Evolutionary conservation across 176 grass and related monocot genomes (phyloP), one percentile per base, ranked within the genome.

Genomic region (Cymbopogon citratus): DNA sequence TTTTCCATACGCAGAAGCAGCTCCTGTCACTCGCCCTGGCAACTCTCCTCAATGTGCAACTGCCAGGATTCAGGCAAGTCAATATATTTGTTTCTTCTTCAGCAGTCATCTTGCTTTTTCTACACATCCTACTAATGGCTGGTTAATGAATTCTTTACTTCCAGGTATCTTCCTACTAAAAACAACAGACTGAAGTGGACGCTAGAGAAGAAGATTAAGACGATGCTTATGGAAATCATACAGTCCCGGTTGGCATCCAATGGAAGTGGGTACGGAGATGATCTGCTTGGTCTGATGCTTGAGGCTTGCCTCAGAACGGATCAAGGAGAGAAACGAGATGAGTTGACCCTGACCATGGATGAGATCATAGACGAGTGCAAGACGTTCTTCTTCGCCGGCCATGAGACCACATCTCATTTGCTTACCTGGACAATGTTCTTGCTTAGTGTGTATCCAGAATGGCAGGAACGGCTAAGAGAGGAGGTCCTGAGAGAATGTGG

Each of bases 351-450:
- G 66, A 56, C 33, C 6, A 74, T 85, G 81, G 80, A 92, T 35
- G 91, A 87, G 56, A 92, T 92, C 25, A 79, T 89, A 75, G 80
- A 89, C 13, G 91, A 92, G 66, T 90, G 91, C 84, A 92, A 92
- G 84, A 87, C 91, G 0, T 92, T 92, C 84, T 89, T 89, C 71
- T 87, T 92, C n/a, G 84, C 81, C 6, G 87, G 91, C 15, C 91
- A 92, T 48, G 91, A 92, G 60, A 92, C 91, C 31, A 90, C 91
- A 35, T 87, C 87, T 1, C 76, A 90, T 67, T 24, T 92, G 71
- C 78, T 93, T 46, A 85, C 87, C 15, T 93, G 87, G 91, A 80
- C 85, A 35, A 83, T 86, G 77, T 87, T 88, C 71, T 54, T 93
- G 76, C 73, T 93, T 9, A 74, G 81, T 25, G 71, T 85, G 36